Conservation (phyloP, 2,329 filamentous ascomycete species). For the Aspergillus sp. region DNA sequence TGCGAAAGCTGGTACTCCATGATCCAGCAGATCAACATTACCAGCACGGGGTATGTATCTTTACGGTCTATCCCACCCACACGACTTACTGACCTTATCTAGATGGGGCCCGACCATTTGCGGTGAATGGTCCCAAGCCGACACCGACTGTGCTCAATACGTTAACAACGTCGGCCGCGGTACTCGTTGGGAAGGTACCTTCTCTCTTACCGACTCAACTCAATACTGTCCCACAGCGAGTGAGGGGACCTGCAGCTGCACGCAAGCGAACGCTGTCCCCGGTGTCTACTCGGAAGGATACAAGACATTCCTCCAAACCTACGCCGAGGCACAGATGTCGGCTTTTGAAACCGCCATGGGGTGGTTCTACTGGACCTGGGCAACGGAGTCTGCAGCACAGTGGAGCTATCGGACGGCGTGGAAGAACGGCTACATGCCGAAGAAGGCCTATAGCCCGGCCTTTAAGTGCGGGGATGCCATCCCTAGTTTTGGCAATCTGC, state of each 20-base stretch:
- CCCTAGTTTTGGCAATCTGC: constrained; percentile 48
- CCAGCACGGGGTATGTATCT: constrained; percentile 58
- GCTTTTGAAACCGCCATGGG: constrained; percentile 92
- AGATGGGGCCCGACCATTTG: constrained; percentile 88
- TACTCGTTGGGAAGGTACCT: constrained; percentile 88
- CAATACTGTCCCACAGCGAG: constrained; percentile 70
- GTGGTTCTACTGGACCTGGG: constrained; percentile 99
- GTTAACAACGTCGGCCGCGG: constrained; percentile 90
- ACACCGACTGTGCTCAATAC: constrained; percentile 86
- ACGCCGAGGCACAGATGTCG: constrained; percentile 94
- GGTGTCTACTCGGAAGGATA: constrained; percentile 69
- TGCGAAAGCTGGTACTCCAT: constrained; percentile 86
- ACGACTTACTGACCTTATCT: constrained; percentile 10
- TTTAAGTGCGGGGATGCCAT: constrained; percentile 64
- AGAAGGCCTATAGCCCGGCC: constrained; percentile 68
- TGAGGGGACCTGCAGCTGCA: constrained; percentile 70
- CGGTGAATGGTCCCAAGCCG: constrained; percentile 96
- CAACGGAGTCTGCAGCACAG: constrained; percentile 80
- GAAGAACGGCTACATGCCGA: constrained; percentile 75
- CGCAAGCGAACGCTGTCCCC: constrained; percentile 72
- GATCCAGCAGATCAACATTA: constrained; percentile 70
- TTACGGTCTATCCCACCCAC: no score
- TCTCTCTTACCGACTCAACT: constrained; percentile 65
- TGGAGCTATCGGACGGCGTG: constrained; percentile 73
- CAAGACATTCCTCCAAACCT: constrained; percentile 82